Base-by-base conservation (phyloP, 768 basidiomycete species). In the Mycena vulgaris region DNA sequence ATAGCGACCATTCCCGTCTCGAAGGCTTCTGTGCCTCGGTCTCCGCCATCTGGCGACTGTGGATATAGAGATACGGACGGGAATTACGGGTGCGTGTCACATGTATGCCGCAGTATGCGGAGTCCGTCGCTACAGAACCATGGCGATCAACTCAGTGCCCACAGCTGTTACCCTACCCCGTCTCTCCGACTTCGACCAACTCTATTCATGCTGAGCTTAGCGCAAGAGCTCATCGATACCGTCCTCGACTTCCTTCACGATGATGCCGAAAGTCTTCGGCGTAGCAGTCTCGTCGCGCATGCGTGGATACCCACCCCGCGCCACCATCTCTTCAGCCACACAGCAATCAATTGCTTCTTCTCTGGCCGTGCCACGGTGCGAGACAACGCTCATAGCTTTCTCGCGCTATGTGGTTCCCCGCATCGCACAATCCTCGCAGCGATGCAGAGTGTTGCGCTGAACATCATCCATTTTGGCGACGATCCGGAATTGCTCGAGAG, bases 191-290 rank as follows among this genome's bases (percentile, higher is more conserved):
- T n/a, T n/a, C n/a, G n/a, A n/a, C n/a, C n/a, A n/a, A n/a, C n/a
- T n/a, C 35, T 14, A 37, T 37, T 37, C 42, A 42, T 19, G 9
- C 11, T 8, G 42, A 14, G 42, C 42, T 21, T 67, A 23, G 55
- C 66, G 8, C 66, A 67, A 47, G 67, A 69, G 39, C 59, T 69
- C 33, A 33, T 69, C 53, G 67, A 69, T 48, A 21, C 25, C 21
- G 56, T 69, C 61, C 48, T 69, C 49, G 67, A 69, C 61, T 69
- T 63, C 48, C 52, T 62, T 14, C 61, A 63, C 23, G 42, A 51
- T n/a, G 67, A 69, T 31, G 49, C 28, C 7, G 23, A 14, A 19
- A 30, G 28, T 40, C 61, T 69, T n/a, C 37, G 39, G 5, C 3
- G 5, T 28, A 30, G 16, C 35, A 69, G 67, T 39, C 67, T 69